A percentile compares a stretch with the other conserved stretches of the same genome.
Conservation (phyloP, 768 basidiomycete species). For the Auriscalpium orientale region DNA sequence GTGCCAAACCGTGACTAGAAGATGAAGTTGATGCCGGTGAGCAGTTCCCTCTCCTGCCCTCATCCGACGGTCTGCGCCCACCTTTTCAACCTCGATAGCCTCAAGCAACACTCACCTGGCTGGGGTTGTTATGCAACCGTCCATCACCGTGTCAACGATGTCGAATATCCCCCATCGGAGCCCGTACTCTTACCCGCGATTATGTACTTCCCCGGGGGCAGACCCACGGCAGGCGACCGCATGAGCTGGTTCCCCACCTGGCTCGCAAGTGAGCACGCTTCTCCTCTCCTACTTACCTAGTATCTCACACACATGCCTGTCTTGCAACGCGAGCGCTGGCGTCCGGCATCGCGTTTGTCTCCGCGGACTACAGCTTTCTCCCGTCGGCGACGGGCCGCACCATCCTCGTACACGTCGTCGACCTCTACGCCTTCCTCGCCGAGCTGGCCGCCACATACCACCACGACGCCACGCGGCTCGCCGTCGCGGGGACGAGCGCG, state of each 20-base stretch:
- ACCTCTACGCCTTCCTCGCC: conserved; percentile 43
- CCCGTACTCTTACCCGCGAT: conserved; percentile 24
- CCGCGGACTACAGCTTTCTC: conserved; percentile 56
- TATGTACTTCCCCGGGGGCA: conserved; percentile 45
- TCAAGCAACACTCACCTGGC: too few species aligned
- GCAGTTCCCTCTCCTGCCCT: too few species aligned
- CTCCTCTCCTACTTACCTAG: background rate
- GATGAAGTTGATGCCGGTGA: conserved; percentile 77
- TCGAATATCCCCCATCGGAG: conserved; percentile 3
- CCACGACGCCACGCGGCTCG: conserved; percentile 38
- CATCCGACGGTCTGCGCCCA: too few species aligned
- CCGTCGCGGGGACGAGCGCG: conserved; percentile 50
- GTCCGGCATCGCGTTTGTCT: conserved; percentile 48
- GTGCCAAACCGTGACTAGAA: conserved; percentile 48
- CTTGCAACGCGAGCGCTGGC: conserved; percentile 36
- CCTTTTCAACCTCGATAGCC: too few species aligned
- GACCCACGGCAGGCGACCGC: conserved; percentile 51
- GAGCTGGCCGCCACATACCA: too few species aligned
- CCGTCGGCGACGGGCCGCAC: conserved; percentile 46
- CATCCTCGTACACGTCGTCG: conserved; percentile 49
- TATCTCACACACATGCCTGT: background rate
- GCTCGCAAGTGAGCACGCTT: conserved; percentile 39
- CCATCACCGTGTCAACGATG: too few species aligned
- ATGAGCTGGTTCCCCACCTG: conserved; percentile 60
- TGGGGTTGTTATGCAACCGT: too few species aligned